phyloP scores from a whole-genome alignment of 805 yeast genomes.

The Middelhovenomyces tepae region DNA sequence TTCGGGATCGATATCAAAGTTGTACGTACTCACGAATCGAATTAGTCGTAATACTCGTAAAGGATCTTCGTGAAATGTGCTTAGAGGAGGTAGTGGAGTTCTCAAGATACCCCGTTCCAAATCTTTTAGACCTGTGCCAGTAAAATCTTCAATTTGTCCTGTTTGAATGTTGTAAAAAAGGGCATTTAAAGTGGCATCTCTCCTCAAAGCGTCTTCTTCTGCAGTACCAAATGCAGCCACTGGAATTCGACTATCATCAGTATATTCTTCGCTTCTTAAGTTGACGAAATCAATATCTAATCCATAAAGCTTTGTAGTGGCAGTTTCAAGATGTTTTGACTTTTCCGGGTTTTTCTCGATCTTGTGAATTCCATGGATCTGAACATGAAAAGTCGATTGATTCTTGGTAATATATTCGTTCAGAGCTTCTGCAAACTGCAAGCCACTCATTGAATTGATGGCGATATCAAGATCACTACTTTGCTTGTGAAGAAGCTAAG shows the following conservation, averaged over 20 bases:
- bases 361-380: constrained; percentile 43
- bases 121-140: constrained; percentile 68
- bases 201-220: constrained; percentile 76
- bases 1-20: constrained; percentile 52
- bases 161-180: constrained; percentile 74
- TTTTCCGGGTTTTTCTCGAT: constrained; percentile 91
- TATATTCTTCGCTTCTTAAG: constrained; percentile 77
- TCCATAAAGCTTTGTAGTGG: constrained; percentile 78
- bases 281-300: constrained; percentile 92
- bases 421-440: constrained; percentile 66
- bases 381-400: constrained; percentile 23
- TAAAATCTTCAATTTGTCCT: constrained; percentile 71
- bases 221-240: constrained; percentile 79
- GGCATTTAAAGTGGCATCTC: constrained; percentile 95
- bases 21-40: constrained; percentile 75
- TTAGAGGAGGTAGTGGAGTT: constrained; percentile 78
- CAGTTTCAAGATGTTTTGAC: constrained; percentile 93
- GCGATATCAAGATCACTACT: constrained; percentile 92
- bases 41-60: constrained; percentile 76
- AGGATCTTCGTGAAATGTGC: constrained; percentile 92
- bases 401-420: constrained; percentile 36
- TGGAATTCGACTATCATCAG: constrained; percentile 83
- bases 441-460: constrained; percentile 75
- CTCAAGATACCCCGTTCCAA: constrained; percentile 59
- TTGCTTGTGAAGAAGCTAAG: constrained; percentile 63